A percentile compares a stretch with the other conserved stretches of the same genome.
Conservation (phyloP, 2,329 filamentous ascomycete species). For the Lachnellula hyalina region DNA sequence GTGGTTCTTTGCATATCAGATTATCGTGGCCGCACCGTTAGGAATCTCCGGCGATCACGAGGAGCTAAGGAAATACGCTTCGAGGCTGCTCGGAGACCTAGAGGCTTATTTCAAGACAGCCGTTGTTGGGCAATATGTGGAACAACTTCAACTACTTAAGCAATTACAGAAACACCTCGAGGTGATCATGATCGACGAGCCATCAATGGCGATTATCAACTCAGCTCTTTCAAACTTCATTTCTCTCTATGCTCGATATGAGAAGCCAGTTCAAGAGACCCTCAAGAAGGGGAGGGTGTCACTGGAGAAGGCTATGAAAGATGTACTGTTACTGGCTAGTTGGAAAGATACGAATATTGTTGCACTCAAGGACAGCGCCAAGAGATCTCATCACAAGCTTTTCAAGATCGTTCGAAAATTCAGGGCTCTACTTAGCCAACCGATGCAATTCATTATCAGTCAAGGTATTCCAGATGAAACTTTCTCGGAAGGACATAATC, state of each 20-base stretch:
- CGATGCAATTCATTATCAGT: slow-evolving; percentile 61
- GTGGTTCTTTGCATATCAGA: slow-evolving; percentile 97
- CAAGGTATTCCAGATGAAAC: slow-evolving; percentile 50
- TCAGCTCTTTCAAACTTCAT: slow-evolving; percentile 72
- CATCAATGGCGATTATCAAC: slow-evolving; percentile 51
- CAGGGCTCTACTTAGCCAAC: slow-evolving; percentile 68
- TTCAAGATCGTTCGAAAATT: slow-evolving; percentile 92
- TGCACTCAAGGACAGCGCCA: slow-evolving; percentile 81
- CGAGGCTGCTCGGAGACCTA: slow-evolving; percentile 67
- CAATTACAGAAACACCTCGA: slow-evolving; percentile 61
- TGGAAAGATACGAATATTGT: slow-evolving; percentile 98
- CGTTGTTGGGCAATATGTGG: slow-evolving; percentile 73
- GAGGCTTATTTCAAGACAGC: slow-evolving; percentile 74
- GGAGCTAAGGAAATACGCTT: slow-evolving; percentile 58
- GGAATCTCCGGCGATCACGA: slow-evolving; percentile 54
- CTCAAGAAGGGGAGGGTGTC: slow-evolving; percentile 62
- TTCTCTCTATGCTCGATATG: slow-evolving; percentile 67
- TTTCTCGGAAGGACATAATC: neutral
- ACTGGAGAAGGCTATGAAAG: slow-evolving; percentile 89
- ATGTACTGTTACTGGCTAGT: slow-evolving; percentile 86
- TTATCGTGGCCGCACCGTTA: slow-evolving; percentile 70
- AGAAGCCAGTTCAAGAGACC: slow-evolving; percentile 56
- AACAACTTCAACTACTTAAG: slow-evolving; percentile 65
- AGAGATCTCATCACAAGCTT: slow-evolving; percentile 84
- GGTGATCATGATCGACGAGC: slow-evolving; percentile 54